Base-by-base conservation (phyloP, 331 rosid species). In the Acacia concinna region DNA sequence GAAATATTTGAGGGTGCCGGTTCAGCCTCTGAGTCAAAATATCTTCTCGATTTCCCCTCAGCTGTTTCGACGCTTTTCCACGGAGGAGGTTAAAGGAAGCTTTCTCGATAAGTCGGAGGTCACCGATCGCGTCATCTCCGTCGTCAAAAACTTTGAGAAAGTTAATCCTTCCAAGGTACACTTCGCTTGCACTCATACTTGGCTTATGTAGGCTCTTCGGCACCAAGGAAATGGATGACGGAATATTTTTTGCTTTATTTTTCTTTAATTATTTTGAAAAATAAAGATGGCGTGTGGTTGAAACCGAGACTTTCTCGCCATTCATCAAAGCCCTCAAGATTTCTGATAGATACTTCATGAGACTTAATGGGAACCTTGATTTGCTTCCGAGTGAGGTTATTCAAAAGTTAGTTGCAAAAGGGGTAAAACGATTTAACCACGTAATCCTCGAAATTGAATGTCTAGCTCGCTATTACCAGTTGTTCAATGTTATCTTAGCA, bases 101-200 rank as follows among this genome's bases (percentile, higher is more conserved):
- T 93, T 96, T 83, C 99, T 95, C 71, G 97, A 95, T 84, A 96
- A 96, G 68, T 86, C 93, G 15, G 99, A 96, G 87, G 99, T 96
- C 84, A 47, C 97, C 41, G 98, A 96, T 84, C 97, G 99, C 65
- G 94, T 96, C 68, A 75, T 96, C 78, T 83, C 90, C 57, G 96
- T 95, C 32, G 98, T 96, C 78, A 96, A 96, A 88, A 96, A 90
- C 73, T 96, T 93, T 86, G 96, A 93, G 90, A 96, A 96, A 84
- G 91, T 93, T n/a, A 96, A 96, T 52, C 97, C 99, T 27, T 84
- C 94, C 46, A 93, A 91, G 99, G 97, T 94, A 30, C 34, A n/a
- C 10, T 37, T 4, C 23, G 6, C 23, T 77, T 6, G 13, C 8
- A 7, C 49, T n/a, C 10, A 47, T 18, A 65, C n/a, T 23, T 28